Percentiles rank a stretch among this genome's conserved stretches.
These are phyloP conservation scores for Hypholoma fasciculare DNA, from an alignment of 768 basidiomycete species.

Conservation along the genomic window DNA sequence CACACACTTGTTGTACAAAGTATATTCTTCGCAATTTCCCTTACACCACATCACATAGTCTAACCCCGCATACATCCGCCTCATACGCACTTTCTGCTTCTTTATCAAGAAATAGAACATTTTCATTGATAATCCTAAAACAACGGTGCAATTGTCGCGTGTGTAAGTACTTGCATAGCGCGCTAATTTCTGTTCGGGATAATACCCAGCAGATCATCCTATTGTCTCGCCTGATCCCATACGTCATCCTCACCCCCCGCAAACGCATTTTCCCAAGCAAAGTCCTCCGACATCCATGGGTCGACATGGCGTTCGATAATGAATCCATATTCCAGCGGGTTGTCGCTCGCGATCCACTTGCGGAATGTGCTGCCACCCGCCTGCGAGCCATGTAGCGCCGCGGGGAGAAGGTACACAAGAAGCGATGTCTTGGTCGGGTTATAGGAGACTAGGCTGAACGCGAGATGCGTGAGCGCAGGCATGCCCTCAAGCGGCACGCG, in stretches of 20 bases:
- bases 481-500: slow-evolving; percentile 32
- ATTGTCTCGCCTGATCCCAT: background rate
- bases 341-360: slow-evolving; percentile 20
- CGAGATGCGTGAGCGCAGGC: slow-evolving; percentile 32
- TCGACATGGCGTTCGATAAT: background rate
- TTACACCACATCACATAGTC: background rate
- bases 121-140: too few species aligned
- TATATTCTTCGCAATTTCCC: slow-evolving; percentile 1
- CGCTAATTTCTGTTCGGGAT: background rate
- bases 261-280: background rate
- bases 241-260: background rate
- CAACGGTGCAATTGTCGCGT: background rate
- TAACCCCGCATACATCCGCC: background rate
- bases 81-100: background rate
- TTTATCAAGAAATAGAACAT: too few species aligned
- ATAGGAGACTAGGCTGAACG: slow-evolving; percentile 23
- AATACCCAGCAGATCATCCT: background rate
- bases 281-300: background rate
- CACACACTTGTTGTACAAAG: background rate
- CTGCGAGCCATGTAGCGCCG: background rate
- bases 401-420: slow-evolving; percentile 16
- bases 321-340: slow-evolving; percentile 22
- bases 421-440: slow-evolving; percentile 7
- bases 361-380: slow-evolving; percentile 15
- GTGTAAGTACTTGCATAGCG: background rate